These are phyloP conservation scores for Annulohypoxylon maeteangense DNA, from an alignment of 495 filamentous ascomycete genomes.

Conservation along the genomic window DNA sequence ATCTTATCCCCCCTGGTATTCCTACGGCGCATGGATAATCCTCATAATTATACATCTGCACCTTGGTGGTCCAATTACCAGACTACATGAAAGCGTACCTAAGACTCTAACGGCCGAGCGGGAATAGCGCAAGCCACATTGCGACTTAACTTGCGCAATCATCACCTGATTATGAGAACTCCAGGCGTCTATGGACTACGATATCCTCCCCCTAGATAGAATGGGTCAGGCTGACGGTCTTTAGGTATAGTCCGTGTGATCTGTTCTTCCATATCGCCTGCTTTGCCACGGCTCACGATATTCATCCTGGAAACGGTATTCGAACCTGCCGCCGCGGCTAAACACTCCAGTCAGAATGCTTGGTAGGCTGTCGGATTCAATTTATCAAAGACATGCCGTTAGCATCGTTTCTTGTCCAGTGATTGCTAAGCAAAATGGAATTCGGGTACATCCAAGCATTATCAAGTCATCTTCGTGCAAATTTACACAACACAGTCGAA, in stretches of 20 bases:
- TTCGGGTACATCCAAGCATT: not conserved
- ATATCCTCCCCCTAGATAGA: not conserved
- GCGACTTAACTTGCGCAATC: slow-evolving; percentile 18
- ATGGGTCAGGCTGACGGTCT: slow-evolving; percentile 14
- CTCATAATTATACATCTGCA: slow-evolving; percentile 17
- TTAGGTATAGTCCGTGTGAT: slow-evolving; percentile 6
- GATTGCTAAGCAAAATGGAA: not conserved
- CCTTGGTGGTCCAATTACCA: slow-evolving; percentile 20
- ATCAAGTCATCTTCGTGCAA: slow-evolving; percentile 1
- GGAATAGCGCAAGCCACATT: slow-evolving; percentile 45
- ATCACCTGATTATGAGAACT: slow-evolving; percentile 4
- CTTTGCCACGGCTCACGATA: slow-evolving; percentile 3
- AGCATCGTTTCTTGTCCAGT: not conserved
- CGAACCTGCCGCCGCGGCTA: slow-evolving; percentile 25
- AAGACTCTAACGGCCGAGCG: slow-evolving; percentile 41
- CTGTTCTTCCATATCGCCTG: slow-evolving; percentile 6
- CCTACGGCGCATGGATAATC: slow-evolving; percentile 20
- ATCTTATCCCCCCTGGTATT: slow-evolving; percentile 27
- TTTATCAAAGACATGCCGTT: slow-evolving; percentile 2
- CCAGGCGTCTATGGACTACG: slow-evolving; percentile 6
- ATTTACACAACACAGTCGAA: not conserved
- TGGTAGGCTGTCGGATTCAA: not conserved
- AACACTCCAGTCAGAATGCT: slow-evolving; percentile 9
- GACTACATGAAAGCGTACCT: slow-evolving; percentile 36
- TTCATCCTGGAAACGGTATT: not conserved